Conservation (phyloP, 2,329 filamentous ascomycete species). For the Colletotrichum kahawae region DNA sequence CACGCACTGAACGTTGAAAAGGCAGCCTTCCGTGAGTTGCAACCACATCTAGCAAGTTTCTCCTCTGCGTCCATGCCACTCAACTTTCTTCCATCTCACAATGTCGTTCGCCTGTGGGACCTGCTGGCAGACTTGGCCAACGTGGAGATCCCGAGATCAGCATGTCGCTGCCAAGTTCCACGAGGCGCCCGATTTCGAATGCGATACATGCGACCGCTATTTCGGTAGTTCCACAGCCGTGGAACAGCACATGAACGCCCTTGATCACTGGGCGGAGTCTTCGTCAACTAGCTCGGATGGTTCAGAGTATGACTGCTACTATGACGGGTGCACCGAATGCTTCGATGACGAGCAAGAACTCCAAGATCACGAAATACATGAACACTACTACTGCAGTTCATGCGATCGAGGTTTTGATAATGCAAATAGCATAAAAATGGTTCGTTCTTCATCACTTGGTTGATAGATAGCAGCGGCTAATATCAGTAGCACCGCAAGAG, state of each 20-base stretch:
- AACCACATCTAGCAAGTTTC: too few species aligned
- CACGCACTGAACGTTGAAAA: too few species aligned
- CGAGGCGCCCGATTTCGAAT: neutral
- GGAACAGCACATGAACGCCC: neutral
- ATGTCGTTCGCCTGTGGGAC: neutral
- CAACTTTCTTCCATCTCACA: neutral
- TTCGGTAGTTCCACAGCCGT: neutral
- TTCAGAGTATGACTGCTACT: neutral
- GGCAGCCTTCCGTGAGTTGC: too few species aligned
- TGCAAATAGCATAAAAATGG: neutral
- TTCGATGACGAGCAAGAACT: neutral
- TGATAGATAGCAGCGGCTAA: neutral
- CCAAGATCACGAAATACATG: neutral
- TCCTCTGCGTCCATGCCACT: neutral
- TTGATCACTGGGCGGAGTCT: neutral
- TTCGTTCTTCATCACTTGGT: neutral
- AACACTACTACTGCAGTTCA: neutral
- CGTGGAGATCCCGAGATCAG: neutral
- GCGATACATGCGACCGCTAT: neutral
- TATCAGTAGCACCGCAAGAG: constrained; percentile 59
- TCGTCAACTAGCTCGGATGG: neutral
- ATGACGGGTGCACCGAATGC: neutral
- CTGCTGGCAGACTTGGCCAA: neutral
- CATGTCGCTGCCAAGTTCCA: neutral
- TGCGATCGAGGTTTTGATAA: neutral